These are phyloP conservation scores for Puccinia hordei DNA, from an alignment of 1,284 basidiomycete species.

Conservation along the genomic window DNA sequence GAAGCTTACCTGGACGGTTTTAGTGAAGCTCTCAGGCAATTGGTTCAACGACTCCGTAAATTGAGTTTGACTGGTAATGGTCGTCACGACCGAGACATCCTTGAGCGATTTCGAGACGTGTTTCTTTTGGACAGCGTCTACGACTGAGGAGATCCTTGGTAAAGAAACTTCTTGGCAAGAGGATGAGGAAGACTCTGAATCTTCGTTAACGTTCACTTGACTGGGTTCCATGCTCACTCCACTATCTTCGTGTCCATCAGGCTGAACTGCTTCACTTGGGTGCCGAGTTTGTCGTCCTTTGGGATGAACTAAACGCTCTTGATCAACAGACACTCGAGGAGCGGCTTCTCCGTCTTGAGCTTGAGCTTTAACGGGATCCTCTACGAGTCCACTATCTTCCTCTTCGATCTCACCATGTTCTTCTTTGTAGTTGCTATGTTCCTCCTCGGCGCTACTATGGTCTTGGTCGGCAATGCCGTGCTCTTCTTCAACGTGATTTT, in stretches of 20 bases:
- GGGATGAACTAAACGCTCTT: not conserved
- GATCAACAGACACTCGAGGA: not conserved
- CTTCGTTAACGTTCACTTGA: not conserved
- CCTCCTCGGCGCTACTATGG: not conserved
- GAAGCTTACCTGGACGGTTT: slow-evolving; percentile 36
- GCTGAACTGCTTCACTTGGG: not conserved
- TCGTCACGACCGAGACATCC: slow-evolving; percentile 28
- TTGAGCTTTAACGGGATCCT: not conserved
- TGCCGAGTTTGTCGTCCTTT: not conserved
- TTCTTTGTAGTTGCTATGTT: not conserved
- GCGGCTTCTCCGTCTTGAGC: not conserved
- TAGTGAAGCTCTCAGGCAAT: slow-evolving; percentile 24
- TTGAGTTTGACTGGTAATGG: slow-evolving; percentile 28
- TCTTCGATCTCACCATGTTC: slow-evolving; percentile 8
- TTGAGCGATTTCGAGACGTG: not conserved
- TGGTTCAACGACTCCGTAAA: slow-evolving; percentile 31
- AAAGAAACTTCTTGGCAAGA: not conserved
- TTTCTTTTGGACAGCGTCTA: slow-evolving; percentile 18
- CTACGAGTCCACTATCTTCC: not conserved
- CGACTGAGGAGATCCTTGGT: not conserved
- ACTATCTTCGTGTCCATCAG: not conserved
- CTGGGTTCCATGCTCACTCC: not conserved
- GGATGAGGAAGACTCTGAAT: not conserved
- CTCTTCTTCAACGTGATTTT: slow-evolving; percentile 13
- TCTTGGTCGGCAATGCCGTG: not conserved